These are phyloP conservation scores for Naganishia antarctica DNA, from an alignment of 768 basidiomycete genomes.

Conservation along the genomic window DNA sequence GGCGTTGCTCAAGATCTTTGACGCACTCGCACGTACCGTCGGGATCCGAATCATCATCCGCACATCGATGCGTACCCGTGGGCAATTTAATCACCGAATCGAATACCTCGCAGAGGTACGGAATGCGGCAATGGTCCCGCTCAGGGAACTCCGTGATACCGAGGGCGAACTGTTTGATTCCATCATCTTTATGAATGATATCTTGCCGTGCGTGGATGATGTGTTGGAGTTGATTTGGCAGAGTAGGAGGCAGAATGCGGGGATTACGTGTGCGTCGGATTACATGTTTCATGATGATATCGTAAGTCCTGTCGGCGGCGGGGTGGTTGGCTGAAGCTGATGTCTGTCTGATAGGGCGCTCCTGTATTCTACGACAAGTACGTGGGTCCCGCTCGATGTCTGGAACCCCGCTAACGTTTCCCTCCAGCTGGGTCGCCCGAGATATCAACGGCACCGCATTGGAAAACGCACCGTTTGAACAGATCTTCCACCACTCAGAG, in stretches of 20 bases:
- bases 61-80: constrained; percentile 84
- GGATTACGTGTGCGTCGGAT: constrained; percentile 95
- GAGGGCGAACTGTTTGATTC: constrained; percentile 93
- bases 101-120: constrained; percentile 99
- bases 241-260: constrained; percentile 83
- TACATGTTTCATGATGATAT: constrained; percentile 99
- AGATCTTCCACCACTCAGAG: constrained; percentile 77
- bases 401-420: no score
- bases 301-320: constrained; percentile 51
- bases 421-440: constrained; percentile 83
- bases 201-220: constrained; percentile 95
- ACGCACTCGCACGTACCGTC: constrained; percentile 79
- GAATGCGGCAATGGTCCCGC: constrained; percentile 90
- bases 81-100: constrained; percentile 97
- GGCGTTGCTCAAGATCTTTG: constrained; percentile 88
- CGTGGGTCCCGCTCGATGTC: no score
- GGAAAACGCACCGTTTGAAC: constrained; percentile 95
- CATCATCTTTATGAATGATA: constrained; percentile 99
- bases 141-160: constrained; percentile 85
- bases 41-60: constrained; percentile 90
- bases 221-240: constrained; percentile 97
- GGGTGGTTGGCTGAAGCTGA: background rate
- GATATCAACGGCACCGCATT: constrained; percentile 98
- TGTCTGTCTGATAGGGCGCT: constrained; percentile 53
- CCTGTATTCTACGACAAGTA: constrained; percentile 78